Conservation (phyloP, 164 flowering plant genomes). For the Kalanchoe fedtschenkoi region DNA sequence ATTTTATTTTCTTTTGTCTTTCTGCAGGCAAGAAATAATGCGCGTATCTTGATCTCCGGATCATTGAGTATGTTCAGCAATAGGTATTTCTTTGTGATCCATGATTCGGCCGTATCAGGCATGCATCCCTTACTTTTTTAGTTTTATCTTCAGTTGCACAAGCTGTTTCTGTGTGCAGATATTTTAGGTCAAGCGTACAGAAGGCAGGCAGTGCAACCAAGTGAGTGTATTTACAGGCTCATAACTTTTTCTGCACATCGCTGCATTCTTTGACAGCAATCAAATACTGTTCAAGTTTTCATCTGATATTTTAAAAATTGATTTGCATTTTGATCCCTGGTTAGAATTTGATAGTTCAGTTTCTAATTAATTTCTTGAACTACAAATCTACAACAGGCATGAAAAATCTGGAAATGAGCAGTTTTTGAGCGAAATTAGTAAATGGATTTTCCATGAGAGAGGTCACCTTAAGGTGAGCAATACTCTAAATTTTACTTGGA, state of each 20-base stretch:
- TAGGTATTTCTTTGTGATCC: conserved; percentile 31
- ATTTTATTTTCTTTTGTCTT: background rate
- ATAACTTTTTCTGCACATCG: background rate
- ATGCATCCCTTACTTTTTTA: background rate
- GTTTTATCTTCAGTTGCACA: background rate
- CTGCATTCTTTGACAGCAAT: background rate
- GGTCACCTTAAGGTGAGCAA: conserved; percentile 85
- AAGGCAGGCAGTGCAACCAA: conserved; percentile 64
- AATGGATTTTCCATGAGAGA: conserved; percentile 98
- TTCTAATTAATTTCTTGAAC: background rate
- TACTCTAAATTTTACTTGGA: background rate
- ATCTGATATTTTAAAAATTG: too few species aligned
- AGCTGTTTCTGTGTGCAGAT: conserved; percentile 30
- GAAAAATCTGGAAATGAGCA: conserved; percentile 93
- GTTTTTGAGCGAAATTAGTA: conserved; percentile 84
- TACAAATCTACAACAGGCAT: conserved; percentile 40
- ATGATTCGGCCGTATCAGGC: background rate
- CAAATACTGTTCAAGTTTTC: too few species aligned
- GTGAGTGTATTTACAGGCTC: conserved; percentile 27
- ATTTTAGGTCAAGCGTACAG: conserved; percentile 63
- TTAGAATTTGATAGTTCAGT: background rate
- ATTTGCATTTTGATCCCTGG: background rate
- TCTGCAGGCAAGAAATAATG: conserved; percentile 92
- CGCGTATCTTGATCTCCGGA: conserved; percentile 77
- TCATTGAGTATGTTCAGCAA: conserved; percentile 77